phyloP scores from a whole-genome alignment of 1,284 basidiomycete species.

The Puccinia horiana region DNA sequence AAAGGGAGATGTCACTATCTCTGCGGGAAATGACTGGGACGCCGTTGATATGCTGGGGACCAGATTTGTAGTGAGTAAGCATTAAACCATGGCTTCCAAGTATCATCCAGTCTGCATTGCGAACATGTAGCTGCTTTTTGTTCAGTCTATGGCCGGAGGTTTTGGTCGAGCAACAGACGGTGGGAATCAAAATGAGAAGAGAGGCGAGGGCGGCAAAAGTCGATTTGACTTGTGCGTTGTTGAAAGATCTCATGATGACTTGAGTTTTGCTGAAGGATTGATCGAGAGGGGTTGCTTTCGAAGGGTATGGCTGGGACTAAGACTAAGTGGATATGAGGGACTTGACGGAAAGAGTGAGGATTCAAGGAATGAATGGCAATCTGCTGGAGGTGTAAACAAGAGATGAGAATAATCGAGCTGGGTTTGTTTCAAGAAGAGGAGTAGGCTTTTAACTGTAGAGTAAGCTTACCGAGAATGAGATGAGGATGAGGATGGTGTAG shows the following conservation, averaged over 20 bases:
- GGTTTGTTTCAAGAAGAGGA: background rate
- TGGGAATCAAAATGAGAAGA: background rate
- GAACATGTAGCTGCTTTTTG: background rate
- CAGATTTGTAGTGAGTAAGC: slow-evolving; percentile 17
- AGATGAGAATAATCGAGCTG: slow-evolving; percentile 8
- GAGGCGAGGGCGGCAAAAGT: background rate
- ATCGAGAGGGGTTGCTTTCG: background rate
- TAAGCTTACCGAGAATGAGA: background rate
- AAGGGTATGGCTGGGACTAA: background rate
- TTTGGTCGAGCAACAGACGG: slow-evolving; percentile 5
- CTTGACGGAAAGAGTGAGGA: background rate
- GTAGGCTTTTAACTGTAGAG: background rate
- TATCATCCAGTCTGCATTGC: slow-evolving; percentile 19
- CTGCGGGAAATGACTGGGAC: background rate
- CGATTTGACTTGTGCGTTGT: background rate
- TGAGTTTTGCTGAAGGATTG: slow-evolving; percentile 8
- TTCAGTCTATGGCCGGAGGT: background rate
- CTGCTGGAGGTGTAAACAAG: background rate
- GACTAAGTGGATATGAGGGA: background rate
- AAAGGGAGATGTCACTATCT: slow-evolving; percentile 13
- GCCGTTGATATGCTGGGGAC: background rate
- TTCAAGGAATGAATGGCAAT: background rate
- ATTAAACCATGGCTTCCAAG: slow-evolving; percentile 31
- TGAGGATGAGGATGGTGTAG: background rate
- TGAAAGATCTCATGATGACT: background rate